Evolutionary conservation across 2,329 filamentous ascomycete genomes (phyloP), one percentile per base, ranked within the genome.

Genomic region (Aureobasidium mangrovei): DNA sequence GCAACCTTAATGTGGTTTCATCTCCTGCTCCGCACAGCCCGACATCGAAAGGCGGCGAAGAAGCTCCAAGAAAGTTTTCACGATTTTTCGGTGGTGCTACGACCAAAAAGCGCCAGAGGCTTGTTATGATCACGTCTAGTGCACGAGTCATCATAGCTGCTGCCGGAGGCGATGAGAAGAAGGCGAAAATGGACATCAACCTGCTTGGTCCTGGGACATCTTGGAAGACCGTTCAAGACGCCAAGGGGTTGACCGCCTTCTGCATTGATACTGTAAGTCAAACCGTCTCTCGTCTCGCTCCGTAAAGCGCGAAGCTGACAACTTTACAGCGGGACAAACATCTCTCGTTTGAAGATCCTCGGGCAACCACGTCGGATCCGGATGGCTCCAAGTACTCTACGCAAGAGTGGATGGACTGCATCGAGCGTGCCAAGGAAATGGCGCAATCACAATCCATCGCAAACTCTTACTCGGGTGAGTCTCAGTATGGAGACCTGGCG

Each of bases 61-160:
- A 71, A 73, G 67, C 64, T 56, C 67, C 66, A 46, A 91, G 89
- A 70, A 96, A 95, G 66, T 84, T 98, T 59, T 86, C 91, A 1
- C 83, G 91, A 39, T 96, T 98, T 70, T 97, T 98, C 69, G 88
- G 89, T 31, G 88, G 90, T 52, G 91, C 84, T 65, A 88, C 87
- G 7, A 87, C 86, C 7, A 98, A 97, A 74, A 96, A 95, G 72
- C 80, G 91, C 60, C 90, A 95, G 67, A 81, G 93, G 44, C 75
- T 98, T 53, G 93, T 98, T 5, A 91, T 98, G 84, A 82, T 98
- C 53, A 98, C 93, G 2, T 94, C 89, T 1, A 89, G 87, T 62
- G 93, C 86, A 12, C 84, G 93, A 41, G 85, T 98, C 51, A 84
- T 98, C 45, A 78, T 98, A 64, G 91, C 89, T 9, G 88, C 93